A percentile compares a stretch with the other conserved stretches of the same genome.
These are phyloP conservation scores for Colletotrichum tofieldiae DNA, from an alignment of 2,329 filamentous ascomycete genomes.

Conservation along the genomic window DNA sequence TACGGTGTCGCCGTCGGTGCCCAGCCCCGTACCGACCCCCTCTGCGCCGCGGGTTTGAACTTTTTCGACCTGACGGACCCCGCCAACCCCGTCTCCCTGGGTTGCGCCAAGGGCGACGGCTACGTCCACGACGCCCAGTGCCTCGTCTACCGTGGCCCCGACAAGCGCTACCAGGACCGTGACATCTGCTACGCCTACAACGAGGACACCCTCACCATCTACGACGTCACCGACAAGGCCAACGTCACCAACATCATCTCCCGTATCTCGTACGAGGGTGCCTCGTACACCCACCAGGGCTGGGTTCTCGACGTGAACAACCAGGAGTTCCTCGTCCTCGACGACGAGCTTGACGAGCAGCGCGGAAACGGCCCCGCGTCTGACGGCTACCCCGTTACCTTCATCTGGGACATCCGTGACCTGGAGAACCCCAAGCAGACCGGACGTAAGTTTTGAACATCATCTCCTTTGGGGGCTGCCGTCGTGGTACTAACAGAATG, in stretches of 20 bases:
- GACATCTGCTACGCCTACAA: slow-evolving; percentile 73
- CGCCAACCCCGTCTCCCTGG: slow-evolving; percentile 66
- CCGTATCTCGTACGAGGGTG: slow-evolving; percentile 69
- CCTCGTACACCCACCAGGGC: slow-evolving; percentile 73
- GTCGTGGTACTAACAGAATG: slow-evolving; percentile 47
- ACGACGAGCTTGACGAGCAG: slow-evolving; percentile 69
- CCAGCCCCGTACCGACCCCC: slow-evolving; percentile 54
- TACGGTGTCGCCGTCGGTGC: slow-evolving; percentile 64
- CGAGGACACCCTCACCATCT: slow-evolving; percentile 67
- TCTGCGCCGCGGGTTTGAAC: slow-evolving; percentile 67
- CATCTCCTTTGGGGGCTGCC: rapidly evolving
- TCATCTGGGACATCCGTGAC: slow-evolving; percentile 65
- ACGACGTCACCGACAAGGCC: slow-evolving; percentile 67
- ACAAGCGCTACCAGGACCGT: slow-evolving; percentile 61
- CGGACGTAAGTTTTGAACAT: slow-evolving; percentile 47
- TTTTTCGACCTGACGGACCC: slow-evolving; percentile 72
- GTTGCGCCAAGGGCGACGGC: slow-evolving; percentile 68
- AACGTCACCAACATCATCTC: slow-evolving; percentile 63
- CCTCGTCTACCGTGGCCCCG: slow-evolving; percentile 68
- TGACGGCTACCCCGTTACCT: slow-evolving; percentile 64
- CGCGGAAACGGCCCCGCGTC: slow-evolving; percentile 56
- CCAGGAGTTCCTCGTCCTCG: slow-evolving; percentile 64
- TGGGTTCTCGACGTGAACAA: slow-evolving; percentile 64
- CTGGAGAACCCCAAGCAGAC: slow-evolving; percentile 61
- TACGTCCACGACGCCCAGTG: slow-evolving; percentile 76